Percentiles rank a stretch among this genome's conserved stretches.
Evolutionary conservation across 345 rosid species (phyloP).

Genomic region (Combretum micranthum): DNA sequence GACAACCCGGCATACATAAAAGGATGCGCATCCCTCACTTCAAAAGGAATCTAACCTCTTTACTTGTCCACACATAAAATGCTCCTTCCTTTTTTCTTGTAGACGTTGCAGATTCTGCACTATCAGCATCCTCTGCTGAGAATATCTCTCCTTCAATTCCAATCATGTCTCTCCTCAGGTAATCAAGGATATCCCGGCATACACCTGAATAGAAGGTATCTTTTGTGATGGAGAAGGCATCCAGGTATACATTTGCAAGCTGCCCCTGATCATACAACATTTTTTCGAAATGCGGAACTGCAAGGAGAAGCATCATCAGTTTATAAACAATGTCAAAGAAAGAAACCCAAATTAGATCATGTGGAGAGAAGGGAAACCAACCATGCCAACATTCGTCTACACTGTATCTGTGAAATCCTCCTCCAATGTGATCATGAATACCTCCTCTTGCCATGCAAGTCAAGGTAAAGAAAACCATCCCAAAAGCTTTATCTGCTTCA

Average conservation of each 20-base stretch:
- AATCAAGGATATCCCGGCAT: conserved; percentile 72
- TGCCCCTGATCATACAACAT: conserved; percentile 95
- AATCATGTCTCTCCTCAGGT: conserved; percentile 88
- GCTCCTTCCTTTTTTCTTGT: conserved; percentile 79
- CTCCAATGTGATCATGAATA: conserved; percentile 92
- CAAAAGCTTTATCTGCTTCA: conserved; percentile 35
- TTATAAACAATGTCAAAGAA: conserved; percentile 2
- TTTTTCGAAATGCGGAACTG: conserved; percentile 99
- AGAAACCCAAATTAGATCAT: not conserved
- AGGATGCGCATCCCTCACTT: too few relatives aligned
- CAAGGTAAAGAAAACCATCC: conserved; percentile 73
- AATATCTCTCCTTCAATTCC: conserved; percentile 75
- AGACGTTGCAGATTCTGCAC: conserved; percentile 59
- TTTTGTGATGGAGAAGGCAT: conserved; percentile 60
- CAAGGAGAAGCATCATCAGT: conserved; percentile 17
- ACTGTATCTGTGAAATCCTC: conserved; percentile 94
- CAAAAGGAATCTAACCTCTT: conserved; percentile 43
- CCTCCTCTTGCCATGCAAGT: conserved; percentile 93
- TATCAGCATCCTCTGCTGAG: conserved; percentile 96
- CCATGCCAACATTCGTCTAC: conserved; percentile 98
- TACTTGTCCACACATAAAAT: conserved; percentile 69
- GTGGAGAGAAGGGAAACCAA: conserved; percentile 20
- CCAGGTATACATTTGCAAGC: conserved; percentile 69
- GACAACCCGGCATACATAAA: too few relatives aligned
- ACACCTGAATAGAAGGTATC: conserved; percentile 55